A percentile compares a stretch with the other conserved stretches of the same genome.
These are phyloP conservation scores for Penicillium tannophilum DNA, from an alignment of 495 filamentous ascomycete species.

Conservation along the genomic window DNA sequence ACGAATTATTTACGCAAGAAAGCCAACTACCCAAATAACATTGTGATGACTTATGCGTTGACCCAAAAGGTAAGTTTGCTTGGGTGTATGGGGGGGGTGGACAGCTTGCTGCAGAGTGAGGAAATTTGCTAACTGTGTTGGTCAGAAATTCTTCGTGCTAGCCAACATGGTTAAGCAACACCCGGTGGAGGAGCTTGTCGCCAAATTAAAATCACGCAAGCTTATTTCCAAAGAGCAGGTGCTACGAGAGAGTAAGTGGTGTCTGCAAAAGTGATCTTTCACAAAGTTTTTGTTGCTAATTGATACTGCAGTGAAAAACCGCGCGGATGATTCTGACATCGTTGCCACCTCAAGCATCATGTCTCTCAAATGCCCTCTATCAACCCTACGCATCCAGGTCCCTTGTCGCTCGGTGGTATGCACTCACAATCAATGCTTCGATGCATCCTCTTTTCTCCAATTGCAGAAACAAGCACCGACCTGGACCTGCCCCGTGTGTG, in stretches of 20 bases:
- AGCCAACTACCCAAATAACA: slow-evolving; percentile 67
- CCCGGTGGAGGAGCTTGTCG: slow-evolving; percentile 72
- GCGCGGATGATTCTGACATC: slow-evolving; percentile 84
- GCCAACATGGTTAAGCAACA: slow-evolving; percentile 73
- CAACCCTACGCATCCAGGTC: slow-evolving; percentile 75
- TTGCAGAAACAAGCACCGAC: slow-evolving; percentile 94
- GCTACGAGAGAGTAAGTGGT: slow-evolving; percentile 74
- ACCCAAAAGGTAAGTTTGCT: slow-evolving; percentile 70
- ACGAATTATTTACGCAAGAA: slow-evolving; percentile 73
- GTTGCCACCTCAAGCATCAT: slow-evolving; percentile 82
- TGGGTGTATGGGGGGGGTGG: not conserved
- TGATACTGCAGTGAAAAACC: slow-evolving; percentile 64
- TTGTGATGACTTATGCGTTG: slow-evolving; percentile 88
- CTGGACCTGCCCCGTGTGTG: slow-evolving; percentile 93
- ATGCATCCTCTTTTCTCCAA: slow-evolving; percentile 90
- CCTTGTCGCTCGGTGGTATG: slow-evolving; percentile 81
- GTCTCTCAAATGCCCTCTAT: slow-evolving; percentile 90
- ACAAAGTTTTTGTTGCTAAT: not conserved
- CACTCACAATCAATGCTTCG: slow-evolving; percentile 92
- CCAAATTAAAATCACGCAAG: slow-evolving; percentile 62
- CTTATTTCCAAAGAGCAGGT: slow-evolving; percentile 81
- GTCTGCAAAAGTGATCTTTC: not conserved
- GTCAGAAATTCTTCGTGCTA: slow-evolving; percentile 74
- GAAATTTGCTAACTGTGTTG: slow-evolving; percentile 5
- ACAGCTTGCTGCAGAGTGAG: not conserved